Evolutionary conservation across 768 basidiomycete genomes (phyloP).

Genomic region (Podaxis sp.): DNA sequence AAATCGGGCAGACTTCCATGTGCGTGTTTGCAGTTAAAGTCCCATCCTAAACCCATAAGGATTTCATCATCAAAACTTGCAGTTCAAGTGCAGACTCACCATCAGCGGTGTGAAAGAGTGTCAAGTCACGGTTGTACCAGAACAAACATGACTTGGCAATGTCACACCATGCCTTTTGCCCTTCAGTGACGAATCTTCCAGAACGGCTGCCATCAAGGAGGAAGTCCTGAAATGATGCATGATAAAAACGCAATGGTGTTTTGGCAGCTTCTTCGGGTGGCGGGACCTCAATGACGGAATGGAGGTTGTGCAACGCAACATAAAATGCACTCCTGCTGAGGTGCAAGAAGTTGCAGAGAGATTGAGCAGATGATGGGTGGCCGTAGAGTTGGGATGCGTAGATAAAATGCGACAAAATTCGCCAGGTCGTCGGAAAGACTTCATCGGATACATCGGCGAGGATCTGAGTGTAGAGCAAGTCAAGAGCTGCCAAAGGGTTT

Average conservation of each 20-base stretch:
- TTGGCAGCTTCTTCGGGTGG: too few species aligned
- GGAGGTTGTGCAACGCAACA: too few species aligned
- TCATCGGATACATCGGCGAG: background rate
- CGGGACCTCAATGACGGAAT: too few species aligned
- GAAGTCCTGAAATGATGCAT: too few species aligned
- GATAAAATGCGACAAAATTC: background rate
- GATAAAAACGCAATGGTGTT: too few species aligned
- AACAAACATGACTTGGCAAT: background rate
- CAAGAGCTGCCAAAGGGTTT: background rate
- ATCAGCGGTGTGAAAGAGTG: background rate
- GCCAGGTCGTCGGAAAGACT: background rate
- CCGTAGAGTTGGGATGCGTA: background rate
- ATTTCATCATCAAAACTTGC: background rate
- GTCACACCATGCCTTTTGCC: background rate
- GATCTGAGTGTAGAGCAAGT: constrained; percentile 1
- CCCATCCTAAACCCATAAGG: background rate
- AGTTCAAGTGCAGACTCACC: background rate
- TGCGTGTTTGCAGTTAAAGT: background rate
- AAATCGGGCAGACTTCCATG: background rate
- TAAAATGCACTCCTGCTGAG: too few species aligned
- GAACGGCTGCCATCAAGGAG: too few species aligned
- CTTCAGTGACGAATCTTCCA: background rate
- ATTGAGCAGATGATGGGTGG: background rate
- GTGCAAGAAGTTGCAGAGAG: background rate
- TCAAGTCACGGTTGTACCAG: background rate